Conservation (phyloP, 371 early-diverging fungal genomes). For the Fennellomyces sp. region DNA sequence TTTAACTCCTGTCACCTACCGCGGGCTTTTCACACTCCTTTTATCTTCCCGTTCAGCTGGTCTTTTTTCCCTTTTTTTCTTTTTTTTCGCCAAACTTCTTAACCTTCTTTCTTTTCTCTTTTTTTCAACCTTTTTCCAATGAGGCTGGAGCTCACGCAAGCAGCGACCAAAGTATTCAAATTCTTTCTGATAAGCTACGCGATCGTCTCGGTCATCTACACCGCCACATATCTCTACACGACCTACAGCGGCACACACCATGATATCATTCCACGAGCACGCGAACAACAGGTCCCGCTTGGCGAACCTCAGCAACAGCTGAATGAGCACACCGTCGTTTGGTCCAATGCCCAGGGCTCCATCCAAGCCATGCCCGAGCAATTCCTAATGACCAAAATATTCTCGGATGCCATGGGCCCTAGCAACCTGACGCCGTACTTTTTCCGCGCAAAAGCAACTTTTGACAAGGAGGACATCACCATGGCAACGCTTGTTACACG, state of each 20-base stretch:
- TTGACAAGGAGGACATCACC: conserved; percentile 63
- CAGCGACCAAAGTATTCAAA: conserved; percentile 15
- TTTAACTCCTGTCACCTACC: not conserved
- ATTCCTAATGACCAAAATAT: conserved; percentile 62
- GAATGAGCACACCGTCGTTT: conserved; percentile 18
- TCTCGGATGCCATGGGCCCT: conserved; percentile 67
- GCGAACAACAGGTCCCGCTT: conserved; percentile 1
- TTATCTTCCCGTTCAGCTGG: conserved; percentile 4
- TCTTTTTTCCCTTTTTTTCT: conserved; percentile 1
- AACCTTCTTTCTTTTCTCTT: not conserved
- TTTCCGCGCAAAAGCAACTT: conserved; percentile 49
- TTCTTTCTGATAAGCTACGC: conserved; percentile 19
- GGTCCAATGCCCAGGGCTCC: conserved; percentile 16
- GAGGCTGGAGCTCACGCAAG: conserved; percentile 17
- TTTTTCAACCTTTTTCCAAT: conserved; percentile 7
- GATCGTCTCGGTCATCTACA: conserved; percentile 21
- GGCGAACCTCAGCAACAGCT: conserved; percentile 7
- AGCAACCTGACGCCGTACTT: conserved; percentile 66
- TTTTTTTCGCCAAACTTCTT: not conserved
- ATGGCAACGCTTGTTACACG: conserved; percentile 67
- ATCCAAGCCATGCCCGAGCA: conserved; percentile 45
- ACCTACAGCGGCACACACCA: conserved; percentile 10
- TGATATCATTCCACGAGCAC: conserved; percentile 18
- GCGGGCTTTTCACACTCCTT: conserved; percentile 8
- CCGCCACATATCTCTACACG: conserved; percentile 18